Evolutionary conservation across 306 rosid species (phyloP).

Genomic region (Ormosia emarginata): DNA sequence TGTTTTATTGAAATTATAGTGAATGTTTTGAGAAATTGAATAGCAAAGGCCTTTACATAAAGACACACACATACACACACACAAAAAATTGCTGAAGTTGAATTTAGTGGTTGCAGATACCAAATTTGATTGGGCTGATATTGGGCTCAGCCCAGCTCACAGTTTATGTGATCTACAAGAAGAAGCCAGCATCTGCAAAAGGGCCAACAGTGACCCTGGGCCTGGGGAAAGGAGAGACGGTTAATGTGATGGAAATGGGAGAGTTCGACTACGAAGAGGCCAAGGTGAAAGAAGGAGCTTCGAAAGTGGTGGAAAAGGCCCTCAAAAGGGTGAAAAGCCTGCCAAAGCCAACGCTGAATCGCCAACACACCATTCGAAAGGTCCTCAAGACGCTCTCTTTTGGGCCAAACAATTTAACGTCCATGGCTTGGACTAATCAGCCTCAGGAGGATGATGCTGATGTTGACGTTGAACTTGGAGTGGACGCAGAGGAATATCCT

Average conservation of each 20-base stretch:
- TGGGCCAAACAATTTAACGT: slow-evolving; percentile 15
- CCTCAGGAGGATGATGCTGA: not conserved
- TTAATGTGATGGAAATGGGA: not conserved
- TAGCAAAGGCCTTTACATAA: no score
- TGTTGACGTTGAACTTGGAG: not conserved
- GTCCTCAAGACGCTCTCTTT: slow-evolving; percentile 40
- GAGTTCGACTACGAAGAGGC: not conserved
- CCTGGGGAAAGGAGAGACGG: not conserved
- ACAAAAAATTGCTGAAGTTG: not conserved
- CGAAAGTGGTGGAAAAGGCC: not conserved
- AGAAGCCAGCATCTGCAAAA: slow-evolving; percentile 3
- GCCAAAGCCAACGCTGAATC: slow-evolving; percentile 25
- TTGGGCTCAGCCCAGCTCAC: slow-evolving; percentile 41
- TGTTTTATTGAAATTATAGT: no score
- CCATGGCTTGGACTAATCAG: not conserved
- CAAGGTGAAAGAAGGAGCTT: not conserved
- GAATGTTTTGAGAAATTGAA: no score
- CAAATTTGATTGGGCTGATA: slow-evolving; percentile 40
- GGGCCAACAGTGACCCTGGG: not conserved
- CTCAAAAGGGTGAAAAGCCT: slow-evolving; percentile 38
- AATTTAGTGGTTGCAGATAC: slow-evolving; percentile 28
- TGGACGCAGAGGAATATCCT: not conserved
- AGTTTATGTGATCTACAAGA: slow-evolving; percentile 34
- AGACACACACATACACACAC: no score
- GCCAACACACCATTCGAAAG: slow-evolving; percentile 19